A percentile compares a stretch with the other conserved stretches of the same genome.
These are phyloP conservation scores for Moricandia arvensis DNA, from an alignment of 345 rosid genomes.

Conservation along the genomic window DNA sequence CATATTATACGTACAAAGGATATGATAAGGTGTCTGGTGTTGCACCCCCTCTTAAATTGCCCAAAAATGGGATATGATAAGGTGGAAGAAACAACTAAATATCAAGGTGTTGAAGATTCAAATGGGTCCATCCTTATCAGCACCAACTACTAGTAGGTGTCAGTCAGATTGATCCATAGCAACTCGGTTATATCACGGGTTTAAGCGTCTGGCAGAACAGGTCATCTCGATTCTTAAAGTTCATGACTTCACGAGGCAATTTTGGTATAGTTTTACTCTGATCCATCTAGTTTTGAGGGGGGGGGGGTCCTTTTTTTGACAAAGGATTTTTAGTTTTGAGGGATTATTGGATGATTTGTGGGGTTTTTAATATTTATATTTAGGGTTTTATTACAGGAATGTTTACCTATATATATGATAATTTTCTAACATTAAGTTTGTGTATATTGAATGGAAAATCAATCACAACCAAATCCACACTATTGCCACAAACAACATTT, in stretches of 20 bases:
- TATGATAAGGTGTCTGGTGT: too few relatives aligned
- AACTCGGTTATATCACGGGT: constrained; percentile 15
- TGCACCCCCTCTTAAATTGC: too few relatives aligned
- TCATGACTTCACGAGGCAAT: not conserved
- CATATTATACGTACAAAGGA: constrained; percentile 3
- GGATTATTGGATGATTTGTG: not conserved
- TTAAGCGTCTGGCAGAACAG: not conserved
- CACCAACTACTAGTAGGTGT: constrained; percentile 35
- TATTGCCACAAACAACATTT: not conserved
- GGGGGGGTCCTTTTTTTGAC: not conserved
- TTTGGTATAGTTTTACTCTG: not conserved
- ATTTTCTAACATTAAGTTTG: not conserved
- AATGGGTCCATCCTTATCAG: constrained; percentile 36
- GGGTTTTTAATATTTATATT: not conserved
- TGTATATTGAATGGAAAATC: not conserved
- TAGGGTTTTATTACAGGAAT: not conserved
- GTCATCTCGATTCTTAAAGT: not conserved
- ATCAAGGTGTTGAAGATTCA: not conserved
- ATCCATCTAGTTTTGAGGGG: not conserved
- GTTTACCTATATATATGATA: too few relatives aligned
- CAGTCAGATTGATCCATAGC: constrained; percentile 9
- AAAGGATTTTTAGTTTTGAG: not conserved
- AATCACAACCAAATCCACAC: not conserved
- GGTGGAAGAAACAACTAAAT: not conserved
- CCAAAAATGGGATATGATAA: too few relatives aligned